phyloP scores from a whole-genome alignment of 2,329 filamentous ascomycete species.

The Ophiostoma novo-ulmi region DNA sequence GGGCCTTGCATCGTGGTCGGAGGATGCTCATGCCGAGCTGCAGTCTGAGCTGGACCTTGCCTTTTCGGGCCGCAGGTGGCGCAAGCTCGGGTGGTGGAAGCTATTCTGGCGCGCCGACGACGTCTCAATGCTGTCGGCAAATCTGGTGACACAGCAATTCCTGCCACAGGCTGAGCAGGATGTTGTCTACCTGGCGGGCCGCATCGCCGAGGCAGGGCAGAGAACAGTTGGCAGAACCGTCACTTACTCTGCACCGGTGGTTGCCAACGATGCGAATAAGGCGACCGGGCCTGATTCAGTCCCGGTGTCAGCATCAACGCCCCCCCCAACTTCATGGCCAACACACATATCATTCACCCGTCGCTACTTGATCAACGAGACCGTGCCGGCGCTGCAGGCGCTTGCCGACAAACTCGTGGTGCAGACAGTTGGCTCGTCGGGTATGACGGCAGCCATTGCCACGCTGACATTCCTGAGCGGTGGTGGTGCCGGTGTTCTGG shows the following conservation, averaged over 20 bases:
- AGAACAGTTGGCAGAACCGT: constrained; percentile 15
- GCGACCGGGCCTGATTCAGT: neutral
- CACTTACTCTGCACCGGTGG: constrained; percentile 30
- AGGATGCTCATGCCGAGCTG: constrained; percentile 75
- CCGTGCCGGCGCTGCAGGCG: constrained; percentile 65
- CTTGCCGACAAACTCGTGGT: constrained; percentile 69
- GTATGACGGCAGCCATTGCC: constrained; percentile 52
- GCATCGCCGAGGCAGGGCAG: constrained; percentile 36
- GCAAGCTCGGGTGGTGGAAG: constrained; percentile 85
- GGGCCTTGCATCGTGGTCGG: constrained; percentile 66
- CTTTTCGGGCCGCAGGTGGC: constrained; percentile 72
- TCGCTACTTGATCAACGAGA: constrained; percentile 59
- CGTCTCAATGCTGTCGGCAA: constrained; percentile 73
- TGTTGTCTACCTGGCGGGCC: constrained; percentile 76
- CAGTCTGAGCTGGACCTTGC: constrained; percentile 73
- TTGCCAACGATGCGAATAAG: constrained; percentile 14
- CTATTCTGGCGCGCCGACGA: constrained; percentile 93
- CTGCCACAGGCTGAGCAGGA: constrained; percentile 72
- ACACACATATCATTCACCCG: constrained; percentile 67
- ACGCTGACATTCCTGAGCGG: constrained; percentile 52
- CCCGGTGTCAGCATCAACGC: neutral
- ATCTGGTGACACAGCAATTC: constrained; percentile 72
- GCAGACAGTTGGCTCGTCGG: constrained; percentile 68
- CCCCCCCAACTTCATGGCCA: constrained; percentile 54
- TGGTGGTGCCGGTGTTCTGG: constrained; percentile 30